These are phyloP conservation scores for Ligustrum vulgare DNA, from an alignment of 257 asterid species.

Conservation along the genomic window DNA sequence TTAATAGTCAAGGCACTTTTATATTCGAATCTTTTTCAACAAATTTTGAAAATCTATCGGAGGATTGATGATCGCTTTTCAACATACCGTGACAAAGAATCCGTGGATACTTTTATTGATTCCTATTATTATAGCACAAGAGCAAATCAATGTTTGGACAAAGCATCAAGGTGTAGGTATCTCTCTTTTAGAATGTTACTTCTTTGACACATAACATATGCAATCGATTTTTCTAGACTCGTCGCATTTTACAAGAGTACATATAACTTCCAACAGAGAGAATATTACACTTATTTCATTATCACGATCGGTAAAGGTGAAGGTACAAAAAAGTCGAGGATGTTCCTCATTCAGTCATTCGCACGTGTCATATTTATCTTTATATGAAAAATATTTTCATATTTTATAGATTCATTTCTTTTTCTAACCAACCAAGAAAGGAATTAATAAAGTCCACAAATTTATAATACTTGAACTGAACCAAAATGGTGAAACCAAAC, in stretches of 20 bases:
- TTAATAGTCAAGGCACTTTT: background rate
- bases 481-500: constrained; percentile 25
- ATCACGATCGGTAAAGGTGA: too few relatives aligned
- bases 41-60: background rate
- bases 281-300: too few relatives aligned
- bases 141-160: background rate
- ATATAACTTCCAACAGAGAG: too few relatives aligned
- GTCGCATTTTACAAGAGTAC: too few relatives aligned
- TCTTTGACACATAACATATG: too few relatives aligned
- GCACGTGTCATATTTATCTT: too few relatives aligned
- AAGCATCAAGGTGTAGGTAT: background rate
- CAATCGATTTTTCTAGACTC: too few relatives aligned
- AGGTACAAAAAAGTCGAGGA: background rate
- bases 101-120: background rate
- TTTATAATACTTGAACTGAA: constrained; percentile 18
- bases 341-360: background rate
- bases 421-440: background rate
- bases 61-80: background rate
- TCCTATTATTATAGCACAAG: background rate
- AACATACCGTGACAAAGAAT: background rate
- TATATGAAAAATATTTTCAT: background rate
- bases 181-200: background rate
- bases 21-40: background rate
- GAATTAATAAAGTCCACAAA: background rate
- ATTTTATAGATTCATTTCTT: background rate